Percentiles rank a stretch among this genome's conserved stretches.
phyloP scores from a whole-genome alignment of 2,329 filamentous ascomycete genomes.

The Bipolaris sorokiniana region DNA sequence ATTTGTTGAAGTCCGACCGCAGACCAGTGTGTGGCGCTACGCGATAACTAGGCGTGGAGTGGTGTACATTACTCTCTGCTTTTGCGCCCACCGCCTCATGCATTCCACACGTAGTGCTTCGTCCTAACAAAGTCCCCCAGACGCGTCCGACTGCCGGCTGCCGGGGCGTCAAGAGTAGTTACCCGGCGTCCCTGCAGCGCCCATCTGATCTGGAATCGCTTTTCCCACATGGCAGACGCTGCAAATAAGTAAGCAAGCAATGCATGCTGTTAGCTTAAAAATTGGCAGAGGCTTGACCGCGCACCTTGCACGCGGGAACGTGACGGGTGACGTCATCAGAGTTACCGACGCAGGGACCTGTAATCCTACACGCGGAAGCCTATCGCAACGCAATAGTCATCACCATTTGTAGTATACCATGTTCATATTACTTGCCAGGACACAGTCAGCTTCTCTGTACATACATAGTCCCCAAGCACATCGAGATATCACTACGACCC shows the following conservation, averaged over 20 bases:
- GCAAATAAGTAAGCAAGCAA: not conserved
- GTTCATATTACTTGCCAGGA: too few relatives aligned
- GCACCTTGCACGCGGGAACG: not conserved
- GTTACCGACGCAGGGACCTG: slow-evolving; percentile 24
- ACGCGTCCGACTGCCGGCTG: too few relatives aligned
- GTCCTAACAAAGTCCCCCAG: too few relatives aligned
- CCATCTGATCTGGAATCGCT: not conserved
- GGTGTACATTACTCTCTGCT: not conserved
- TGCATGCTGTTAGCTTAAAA: slow-evolving; percentile 6
- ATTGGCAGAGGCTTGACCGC: slow-evolving; percentile 18
- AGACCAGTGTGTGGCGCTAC: not conserved
- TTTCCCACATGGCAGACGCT: slow-evolving; percentile 3
- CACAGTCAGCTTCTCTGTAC: too few relatives aligned
- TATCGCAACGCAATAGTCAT: too few relatives aligned
- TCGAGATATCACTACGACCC: too few relatives aligned
- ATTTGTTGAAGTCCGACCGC: not conserved
- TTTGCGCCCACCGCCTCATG: not conserved
- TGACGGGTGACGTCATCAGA: slow-evolving; percentile 25
- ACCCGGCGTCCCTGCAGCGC: slow-evolving; percentile 11
- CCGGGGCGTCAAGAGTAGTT: not conserved
- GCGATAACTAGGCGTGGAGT: not conserved
- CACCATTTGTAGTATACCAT: too few relatives aligned
- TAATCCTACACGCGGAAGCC: not conserved
- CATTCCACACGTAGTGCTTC: not conserved
- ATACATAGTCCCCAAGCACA: too few relatives aligned